Percentiles rank a stretch among this genome's conserved stretches.
phyloP scores from a whole-genome alignment of 2,329 filamentous ascomycete genomes.

The Whalleya microplaca region DNA sequence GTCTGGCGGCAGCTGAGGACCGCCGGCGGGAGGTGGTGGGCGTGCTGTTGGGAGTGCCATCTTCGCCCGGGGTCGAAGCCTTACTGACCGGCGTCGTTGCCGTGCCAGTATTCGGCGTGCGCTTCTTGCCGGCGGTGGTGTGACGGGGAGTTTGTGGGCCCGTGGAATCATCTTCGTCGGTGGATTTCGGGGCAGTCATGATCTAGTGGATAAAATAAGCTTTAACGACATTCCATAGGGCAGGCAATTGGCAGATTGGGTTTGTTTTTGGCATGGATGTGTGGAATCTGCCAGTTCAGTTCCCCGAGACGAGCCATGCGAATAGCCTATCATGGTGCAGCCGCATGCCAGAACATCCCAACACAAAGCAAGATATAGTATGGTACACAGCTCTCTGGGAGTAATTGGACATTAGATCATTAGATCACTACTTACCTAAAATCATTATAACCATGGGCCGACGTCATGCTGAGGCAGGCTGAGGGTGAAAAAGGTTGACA shows the following conservation, averaged over 20 bases:
- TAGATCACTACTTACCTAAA: conserved; percentile 24
- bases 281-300: conserved; percentile 9
- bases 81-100: conserved; percentile 17
- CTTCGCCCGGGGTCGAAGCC: conserved; percentile 21
- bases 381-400: neutral
- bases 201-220: conserved; percentile 27
- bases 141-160: conserved; percentile 29
- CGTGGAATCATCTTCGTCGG: conserved; percentile 36
- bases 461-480: conserved; percentile 26
- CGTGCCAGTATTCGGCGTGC: conserved; percentile 20
- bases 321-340: conserved; percentile 17
- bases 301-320: conserved; percentile 10
- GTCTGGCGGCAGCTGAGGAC: conserved; percentile 32
- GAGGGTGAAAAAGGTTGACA: no score
- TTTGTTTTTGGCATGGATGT: conserved; percentile 15
- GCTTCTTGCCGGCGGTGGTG: conserved; percentile 20
- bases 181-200: conserved; percentile 37
- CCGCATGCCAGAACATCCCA: conserved; percentile 27
- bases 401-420: neutral
- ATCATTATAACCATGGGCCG: conserved; percentile 26
- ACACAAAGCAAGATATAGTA: conserved; percentile 6
- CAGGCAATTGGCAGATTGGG: conserved; percentile 2
- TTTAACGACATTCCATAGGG: conserved; percentile 27
- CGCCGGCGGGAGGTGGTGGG: conserved; percentile 31
- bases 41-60: conserved; percentile 27